Evolutionary conservation across 352 stramenopile species (phyloP), one percentile per base, ranked within the genome.

Genomic region (Lagenidium sp.): DNA sequence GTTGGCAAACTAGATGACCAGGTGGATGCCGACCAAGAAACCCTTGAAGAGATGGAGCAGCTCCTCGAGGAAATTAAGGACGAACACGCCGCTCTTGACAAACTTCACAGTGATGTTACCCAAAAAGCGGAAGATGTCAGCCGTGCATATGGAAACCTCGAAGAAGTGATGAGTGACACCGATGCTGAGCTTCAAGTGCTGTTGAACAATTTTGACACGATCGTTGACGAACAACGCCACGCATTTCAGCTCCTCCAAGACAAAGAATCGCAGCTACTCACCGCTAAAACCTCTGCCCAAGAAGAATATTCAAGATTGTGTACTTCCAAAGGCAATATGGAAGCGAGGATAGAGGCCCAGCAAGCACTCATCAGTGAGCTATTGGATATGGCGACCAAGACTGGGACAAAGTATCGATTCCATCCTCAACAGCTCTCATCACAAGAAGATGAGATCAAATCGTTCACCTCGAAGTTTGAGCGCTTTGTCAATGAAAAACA

Each of bases 111-210:
- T 1, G 60, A 85, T 22, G 50, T 71, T 0, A 13, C 36, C 0
- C 45, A 53, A 23, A 82, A 83, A 38, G 58, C 81, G 42, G 47
- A 62, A 4, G 63, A 44, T 22, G 60, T 75, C 20, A 36, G 65
- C 6, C 28, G 44, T 4, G 55, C 74, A 12, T 68, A 77, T 24
- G 18, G 36, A 4, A 85, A 72, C 31, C 78, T 89, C 34, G 60
- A 82, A 29, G 55, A 80, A 15, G 51, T 82, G 42, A 84, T 91
- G 72, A 87, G 60, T 36, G 79, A 87, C 34, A 57, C 68, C 0
- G 71, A 94, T 32, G 65, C 77, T 10, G 60, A 88, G 25, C 42
- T 94, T 4, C 45, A 70, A 34, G 35, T 18, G 2, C 31, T 87
- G 16, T 31, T 87, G 24, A 66, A 60, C 1, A 68, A 85, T 24